A percentile compares a stretch with the other conserved stretches of the same genome.
Evolutionary conservation across 306 rosid species (phyloP).

Genomic region (Gleditsia sinensis): DNA sequence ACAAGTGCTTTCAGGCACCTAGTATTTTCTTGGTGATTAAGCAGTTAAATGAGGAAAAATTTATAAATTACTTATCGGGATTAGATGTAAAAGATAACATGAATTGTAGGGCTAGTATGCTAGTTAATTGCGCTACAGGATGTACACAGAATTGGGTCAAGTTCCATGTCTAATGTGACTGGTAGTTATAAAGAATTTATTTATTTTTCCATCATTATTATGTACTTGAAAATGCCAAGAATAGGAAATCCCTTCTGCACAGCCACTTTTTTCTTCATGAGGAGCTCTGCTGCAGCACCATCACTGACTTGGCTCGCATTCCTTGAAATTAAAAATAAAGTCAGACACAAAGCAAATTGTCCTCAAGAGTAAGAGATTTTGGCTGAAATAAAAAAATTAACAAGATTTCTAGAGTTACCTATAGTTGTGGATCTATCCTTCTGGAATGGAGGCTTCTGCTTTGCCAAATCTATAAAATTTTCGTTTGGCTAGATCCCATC

Average conservation of each 20-base stretch:
- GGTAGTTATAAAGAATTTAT: neutral
- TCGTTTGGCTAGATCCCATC: slow-evolving; percentile 79
- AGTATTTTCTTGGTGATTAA: neutral
- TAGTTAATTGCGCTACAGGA: neutral
- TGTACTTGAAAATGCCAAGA: slow-evolving; percentile 79
- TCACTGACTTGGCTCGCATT: slow-evolving; percentile 94
- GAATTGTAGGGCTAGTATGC: neutral
- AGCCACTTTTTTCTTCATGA: slow-evolving; percentile 88
- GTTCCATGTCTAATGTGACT: slow-evolving; percentile 12
- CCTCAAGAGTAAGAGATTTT: slow-evolving; percentile 9
- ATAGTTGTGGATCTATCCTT: slow-evolving; percentile 86
- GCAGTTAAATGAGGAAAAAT: slow-evolving; percentile 1
- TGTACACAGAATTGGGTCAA: neutral
- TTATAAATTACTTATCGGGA: slow-evolving; percentile 4
- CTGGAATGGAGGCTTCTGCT: slow-evolving; percentile 82
- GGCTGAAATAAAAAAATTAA: slow-evolving; percentile 13
- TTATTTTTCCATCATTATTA: slow-evolving; percentile 5
- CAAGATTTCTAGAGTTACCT: slow-evolving; percentile 44
- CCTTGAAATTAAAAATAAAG: slow-evolving; percentile 51
- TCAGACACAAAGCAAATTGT: neutral
- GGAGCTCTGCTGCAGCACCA: slow-evolving; percentile 94
- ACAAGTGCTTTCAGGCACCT: neutral
- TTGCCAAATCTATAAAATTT: slow-evolving; percentile 64
- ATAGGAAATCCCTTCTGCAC: slow-evolving; percentile 79
- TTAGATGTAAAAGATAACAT: neutral